Conservation (phyloP, 352 stramenopile genomes). For the Aphanomyces cochlioides region DNA sequence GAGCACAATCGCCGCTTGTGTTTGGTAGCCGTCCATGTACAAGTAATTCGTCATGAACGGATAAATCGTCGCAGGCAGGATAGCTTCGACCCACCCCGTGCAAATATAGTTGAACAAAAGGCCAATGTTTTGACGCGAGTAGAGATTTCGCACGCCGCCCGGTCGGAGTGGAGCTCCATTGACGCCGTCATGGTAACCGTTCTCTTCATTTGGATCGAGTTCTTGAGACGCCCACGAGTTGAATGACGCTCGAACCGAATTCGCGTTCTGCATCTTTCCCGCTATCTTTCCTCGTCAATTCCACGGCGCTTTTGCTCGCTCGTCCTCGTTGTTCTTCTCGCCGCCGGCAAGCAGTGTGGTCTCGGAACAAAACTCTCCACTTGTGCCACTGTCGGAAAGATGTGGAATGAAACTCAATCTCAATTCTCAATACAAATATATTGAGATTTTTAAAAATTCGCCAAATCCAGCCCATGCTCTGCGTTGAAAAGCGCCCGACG, state of each 20-base stretch:
- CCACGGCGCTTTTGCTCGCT: neutral
- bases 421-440: slow-evolving; percentile 16
- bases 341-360: neutral
- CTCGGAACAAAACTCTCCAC: neutral
- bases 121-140: slow-evolving; percentile 45
- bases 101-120: slow-evolving; percentile 54
- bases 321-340: neutral
- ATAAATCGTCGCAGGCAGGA: slow-evolving; percentile 59
- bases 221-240: slow-evolving; percentile 28
- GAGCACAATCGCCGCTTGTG: slow-evolving; percentile 49
- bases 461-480: neutral
- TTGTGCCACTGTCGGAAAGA: neutral
- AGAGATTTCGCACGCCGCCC: slow-evolving; percentile 49
- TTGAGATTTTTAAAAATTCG: neutral
- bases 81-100: slow-evolving; percentile 65
- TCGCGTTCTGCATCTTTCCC: neutral
- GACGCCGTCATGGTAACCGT: slow-evolving; percentile 7
- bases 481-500: neutral
- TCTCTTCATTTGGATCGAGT: slow-evolving; percentile 7
- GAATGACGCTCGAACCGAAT: neutral
- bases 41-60: slow-evolving; percentile 72
- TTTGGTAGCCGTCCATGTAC: slow-evolving; percentile 58
- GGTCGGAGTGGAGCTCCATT: slow-evolving; percentile 57
- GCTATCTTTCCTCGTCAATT: neutral
- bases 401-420: slow-evolving; percentile 29